Percentiles rank a stretch among this genome's conserved stretches.
phyloP scores from a whole-genome alignment of 23 red algal species.

The Gracilariopsis chorda region DNA sequence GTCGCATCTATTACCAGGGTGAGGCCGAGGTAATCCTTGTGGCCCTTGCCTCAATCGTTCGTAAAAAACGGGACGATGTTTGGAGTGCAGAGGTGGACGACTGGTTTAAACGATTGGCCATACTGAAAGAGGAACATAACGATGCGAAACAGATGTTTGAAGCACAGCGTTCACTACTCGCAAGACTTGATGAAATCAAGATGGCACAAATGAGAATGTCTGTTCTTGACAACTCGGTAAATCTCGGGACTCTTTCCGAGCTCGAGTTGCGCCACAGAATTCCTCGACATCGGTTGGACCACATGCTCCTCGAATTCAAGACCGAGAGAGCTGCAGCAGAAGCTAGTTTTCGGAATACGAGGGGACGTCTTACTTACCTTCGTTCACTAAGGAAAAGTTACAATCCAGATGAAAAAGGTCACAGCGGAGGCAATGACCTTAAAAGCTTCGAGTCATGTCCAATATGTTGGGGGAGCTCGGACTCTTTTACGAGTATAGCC shows the following conservation, averaged over 20 bases:
- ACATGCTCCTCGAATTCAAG: conserved; percentile 7
- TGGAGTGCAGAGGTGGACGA: neutral
- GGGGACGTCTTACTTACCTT: conserved; percentile 41
- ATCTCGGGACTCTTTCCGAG: neutral
- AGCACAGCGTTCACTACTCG: conserved; percentile 28
- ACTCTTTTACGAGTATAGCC: neutral
- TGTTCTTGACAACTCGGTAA: neutral
- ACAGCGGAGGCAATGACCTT: neutral
- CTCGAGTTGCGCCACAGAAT: neutral
- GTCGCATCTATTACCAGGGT: conserved; percentile 1
- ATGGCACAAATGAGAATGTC: conserved; percentile 44
- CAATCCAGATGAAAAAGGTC: neutral
- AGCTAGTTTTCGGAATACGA: neutral
- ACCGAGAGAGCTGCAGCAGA: conserved; percentile 11
- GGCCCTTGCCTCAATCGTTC: neutral
- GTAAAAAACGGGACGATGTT: neutral
- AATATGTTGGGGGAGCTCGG: conserved; percentile 1
- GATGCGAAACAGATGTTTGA: conserved; percentile 35
- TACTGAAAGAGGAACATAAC: conserved; percentile 20
- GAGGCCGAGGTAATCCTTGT: conserved; percentile 28
- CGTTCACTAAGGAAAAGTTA: neutral
- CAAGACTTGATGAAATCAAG: conserved; percentile 42
- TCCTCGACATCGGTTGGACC: neutral
- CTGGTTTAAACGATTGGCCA: conserved; percentile 5
- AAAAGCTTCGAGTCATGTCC: neutral